Evolutionary conservation across 2,329 filamentous ascomycete species (phyloP).

Genomic region (Ophiostoma ulmi): DNA sequence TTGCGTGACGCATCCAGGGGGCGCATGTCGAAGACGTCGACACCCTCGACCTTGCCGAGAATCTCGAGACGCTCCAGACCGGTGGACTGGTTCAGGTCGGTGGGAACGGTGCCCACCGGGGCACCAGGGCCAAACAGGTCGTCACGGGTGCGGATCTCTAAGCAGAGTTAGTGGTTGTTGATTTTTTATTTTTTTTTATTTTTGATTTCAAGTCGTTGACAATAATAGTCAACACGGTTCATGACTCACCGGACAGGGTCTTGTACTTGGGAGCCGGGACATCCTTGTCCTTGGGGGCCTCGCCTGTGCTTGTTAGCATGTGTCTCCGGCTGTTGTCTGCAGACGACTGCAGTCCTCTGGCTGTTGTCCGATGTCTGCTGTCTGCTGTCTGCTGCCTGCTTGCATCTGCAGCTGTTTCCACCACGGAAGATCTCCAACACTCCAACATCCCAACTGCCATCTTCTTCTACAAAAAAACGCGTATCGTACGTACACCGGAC

Average conservation of each 20-base stretch:
- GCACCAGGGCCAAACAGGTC: slow-evolving; percentile 85
- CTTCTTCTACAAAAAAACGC: background rate
- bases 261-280: slow-evolving; percentile 36
- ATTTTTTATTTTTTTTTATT: background rate
- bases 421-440: background rate
- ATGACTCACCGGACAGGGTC: slow-evolving; percentile 42
- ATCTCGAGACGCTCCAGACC: slow-evolving; percentile 98
- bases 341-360: background rate
- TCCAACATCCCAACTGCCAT: background rate
- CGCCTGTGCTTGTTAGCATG: slow-evolving; percentile 31
- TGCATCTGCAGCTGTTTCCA: background rate
- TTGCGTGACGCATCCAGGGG: slow-evolving; percentile 85
- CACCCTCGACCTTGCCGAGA: slow-evolving; percentile 97
- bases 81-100: slow-evolving; percentile 91
- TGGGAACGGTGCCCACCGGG: slow-evolving; percentile 74
- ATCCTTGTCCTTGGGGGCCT: slow-evolving; percentile 31
- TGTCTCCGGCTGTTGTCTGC: background rate
- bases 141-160: slow-evolving; percentile 76
- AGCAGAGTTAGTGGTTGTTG: slow-evolving; percentile 10
- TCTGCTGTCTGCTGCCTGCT: background rate
- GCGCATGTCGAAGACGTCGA: slow-evolving; percentile 98
- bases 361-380: background rate
- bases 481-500: slow-evolving; percentile 50
- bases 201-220: background rate
- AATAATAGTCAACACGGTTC: no score